phyloP scores from a whole-genome alignment of 345 rosid species.

The Pistacia atlantica region DNA sequence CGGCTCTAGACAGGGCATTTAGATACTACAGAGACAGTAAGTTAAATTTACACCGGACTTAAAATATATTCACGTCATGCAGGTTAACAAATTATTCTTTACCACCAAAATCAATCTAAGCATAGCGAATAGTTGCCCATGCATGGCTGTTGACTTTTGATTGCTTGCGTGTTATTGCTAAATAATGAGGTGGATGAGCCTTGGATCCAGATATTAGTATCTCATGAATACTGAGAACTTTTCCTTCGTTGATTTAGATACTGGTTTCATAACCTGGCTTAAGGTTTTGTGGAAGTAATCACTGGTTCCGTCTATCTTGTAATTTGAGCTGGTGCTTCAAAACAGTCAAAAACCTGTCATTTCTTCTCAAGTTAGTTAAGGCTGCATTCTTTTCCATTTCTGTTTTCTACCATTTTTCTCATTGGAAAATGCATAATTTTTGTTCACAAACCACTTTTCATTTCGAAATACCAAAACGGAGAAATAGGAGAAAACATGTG shows the following conservation, averaged over 20 bases:
- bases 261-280: neutral
- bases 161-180: neutral
- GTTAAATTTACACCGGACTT: conserved; percentile 5
- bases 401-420: too few species aligned
- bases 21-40: conserved; percentile 44
- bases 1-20: conserved; percentile 58
- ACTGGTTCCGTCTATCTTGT: neutral
- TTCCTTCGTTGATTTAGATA: neutral
- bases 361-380: too few species aligned
- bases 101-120: neutral
- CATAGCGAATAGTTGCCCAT: neutral
- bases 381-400: too few species aligned
- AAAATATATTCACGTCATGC: neutral
- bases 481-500: too few species aligned
- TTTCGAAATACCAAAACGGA: too few species aligned
- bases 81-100: neutral
- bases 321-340: neutral
- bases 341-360: neutral
- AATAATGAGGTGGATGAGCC: neutral
- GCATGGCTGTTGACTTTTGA: neutral
- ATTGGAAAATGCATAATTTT: too few species aligned
- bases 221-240: neutral
- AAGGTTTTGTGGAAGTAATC: neutral
- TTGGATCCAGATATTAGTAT: neutral
- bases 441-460: too few species aligned